Conservation (phyloP, 2,329 filamentous ascomycete genomes). For the Aspergillus eucalypticola region DNA sequence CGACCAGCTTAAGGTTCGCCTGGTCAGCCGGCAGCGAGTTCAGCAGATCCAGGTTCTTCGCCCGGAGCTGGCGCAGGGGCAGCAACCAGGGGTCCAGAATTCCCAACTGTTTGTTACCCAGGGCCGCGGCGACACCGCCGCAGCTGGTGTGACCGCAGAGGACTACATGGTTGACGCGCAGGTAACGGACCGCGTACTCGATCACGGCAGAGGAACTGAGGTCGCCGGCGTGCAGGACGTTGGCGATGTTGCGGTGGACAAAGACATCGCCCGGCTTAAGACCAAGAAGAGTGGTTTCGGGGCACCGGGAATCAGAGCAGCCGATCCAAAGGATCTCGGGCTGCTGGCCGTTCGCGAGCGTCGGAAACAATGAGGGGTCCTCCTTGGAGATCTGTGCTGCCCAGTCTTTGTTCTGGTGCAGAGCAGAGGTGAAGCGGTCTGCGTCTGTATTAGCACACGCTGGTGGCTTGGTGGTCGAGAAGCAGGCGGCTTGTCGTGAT, state of each 20-base stretch:
- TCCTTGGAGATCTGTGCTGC: constrained; percentile 63
- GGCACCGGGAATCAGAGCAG: constrained; percentile 82
- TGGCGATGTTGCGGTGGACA: constrained; percentile 88
- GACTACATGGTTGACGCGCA: constrained; percentile 66
- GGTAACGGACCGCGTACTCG: constrained; percentile 72
- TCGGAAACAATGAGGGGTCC: constrained; percentile 71
- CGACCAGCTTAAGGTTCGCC: constrained; percentile 64
- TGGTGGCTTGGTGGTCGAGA: constrained; percentile 23
- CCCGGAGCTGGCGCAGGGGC: constrained; percentile 56
- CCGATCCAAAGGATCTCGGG: constrained; percentile 74
- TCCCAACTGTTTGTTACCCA: constrained; percentile 59
- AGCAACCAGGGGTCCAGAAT: constrained; percentile 63
- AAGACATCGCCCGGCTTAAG: constrained; percentile 82
- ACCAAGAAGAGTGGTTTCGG: constrained; percentile 78
- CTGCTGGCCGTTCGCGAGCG: constrained; percentile 66
- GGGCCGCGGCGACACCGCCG: constrained; percentile 59
- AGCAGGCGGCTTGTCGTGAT: constrained; percentile 15
- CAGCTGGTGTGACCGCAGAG: constrained; percentile 64
- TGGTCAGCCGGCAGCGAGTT: constrained; percentile 50
- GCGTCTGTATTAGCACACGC: constrained; percentile 27
- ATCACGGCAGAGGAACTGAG: constrained; percentile 74
- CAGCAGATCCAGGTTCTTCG: constrained; percentile 55
- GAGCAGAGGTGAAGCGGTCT: constrained; percentile 63
- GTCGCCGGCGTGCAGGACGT: constrained; percentile 75
- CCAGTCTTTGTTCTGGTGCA: constrained; percentile 72